Evolutionary conservation across 129 eudicot species (phyloP), one percentile per base, ranked within the genome.

Genomic region (Apium graveolens): DNA sequence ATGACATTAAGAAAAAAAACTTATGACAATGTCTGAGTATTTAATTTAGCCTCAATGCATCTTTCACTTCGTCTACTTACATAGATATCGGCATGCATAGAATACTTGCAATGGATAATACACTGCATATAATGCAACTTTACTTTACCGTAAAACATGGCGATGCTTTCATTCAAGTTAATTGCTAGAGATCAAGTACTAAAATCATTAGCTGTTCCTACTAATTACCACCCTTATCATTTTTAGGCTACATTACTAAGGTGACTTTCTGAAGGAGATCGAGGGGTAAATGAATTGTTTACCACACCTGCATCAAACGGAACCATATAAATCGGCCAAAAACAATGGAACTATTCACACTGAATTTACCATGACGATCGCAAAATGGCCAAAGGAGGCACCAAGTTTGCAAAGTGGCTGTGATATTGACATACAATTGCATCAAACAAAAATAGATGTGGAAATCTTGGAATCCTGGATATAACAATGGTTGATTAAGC

Each of bases 221-320:
- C 42, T 5, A 21, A 13, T 18, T 35, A 10, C 75, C 31, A 38
- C 45, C 48, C 48, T 8, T 7, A 37, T 21, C 46, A 11, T 24
- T 8, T 79, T 29, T 78, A 24, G 24, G 83, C 76, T 82, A 75
- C 88, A 85, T 3, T 68, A 73, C 88, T 75, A n/a, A 27, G 62
- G 66, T 85, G 88, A 14, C 39, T 18, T 46, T 2, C 0, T 21
- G 79, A 27, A 5, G 74, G 66, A 76, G 51, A 20, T 55, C 78
- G 74, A 55, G 74, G 57, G 46, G 78, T 74, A 31, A 74, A 41
- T 29, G 24, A 74, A 74, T 29, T 74, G 18, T 46, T n/a, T n/a
- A n/a, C 78, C 62, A 75, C 63, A 44, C 78, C 62, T 75, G 78
- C 49, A 74, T n/a, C 6, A 39, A 70, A 17, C 18, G n/a, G 27